Conservation (phyloP, 2,329 filamentous ascomycete genomes). For the Neonectria magnoliae region DNA sequence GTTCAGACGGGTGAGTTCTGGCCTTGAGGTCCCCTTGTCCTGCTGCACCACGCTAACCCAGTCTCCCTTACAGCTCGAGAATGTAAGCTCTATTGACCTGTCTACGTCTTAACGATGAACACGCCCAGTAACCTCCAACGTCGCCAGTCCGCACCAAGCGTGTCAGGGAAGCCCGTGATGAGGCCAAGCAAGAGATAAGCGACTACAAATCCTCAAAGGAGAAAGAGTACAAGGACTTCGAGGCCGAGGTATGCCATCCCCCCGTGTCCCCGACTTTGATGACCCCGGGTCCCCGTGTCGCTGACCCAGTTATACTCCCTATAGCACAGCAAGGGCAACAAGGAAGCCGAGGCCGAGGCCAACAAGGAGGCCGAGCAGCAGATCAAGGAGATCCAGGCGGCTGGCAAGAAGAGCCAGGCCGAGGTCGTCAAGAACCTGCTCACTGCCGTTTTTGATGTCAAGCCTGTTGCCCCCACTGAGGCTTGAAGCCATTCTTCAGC, state of each 20-base stretch:
- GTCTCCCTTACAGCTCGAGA: constrained; percentile 73
- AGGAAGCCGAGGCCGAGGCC: constrained; percentile 79
- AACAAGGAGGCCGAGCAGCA: constrained; percentile 82
- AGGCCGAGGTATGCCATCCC: constrained; percentile 68
- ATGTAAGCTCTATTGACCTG: constrained; percentile 68
- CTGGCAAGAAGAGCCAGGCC: constrained; percentile 81
- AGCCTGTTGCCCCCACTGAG: constrained; percentile 67
- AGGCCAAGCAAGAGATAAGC: constrained; percentile 98
- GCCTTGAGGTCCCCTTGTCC: constrained; percentile 16
- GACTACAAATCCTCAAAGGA: constrained; percentile 92
- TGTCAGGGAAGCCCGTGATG: constrained; percentile 94
- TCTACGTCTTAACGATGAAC: constrained; percentile 14
- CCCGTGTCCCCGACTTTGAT: background rate
- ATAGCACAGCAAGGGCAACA: constrained; percentile 92
- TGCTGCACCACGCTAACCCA: constrained; percentile 42
- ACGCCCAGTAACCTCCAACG: constrained; percentile 15
- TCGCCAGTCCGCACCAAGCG: constrained; percentile 81
- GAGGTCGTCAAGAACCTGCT: constrained; percentile 87
- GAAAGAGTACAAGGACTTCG: constrained; percentile 93
- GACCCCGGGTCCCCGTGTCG: background rate
- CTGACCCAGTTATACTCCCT: constrained; percentile 14
- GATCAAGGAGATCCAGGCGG: constrained; percentile 82
- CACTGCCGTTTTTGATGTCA: constrained; percentile 84
- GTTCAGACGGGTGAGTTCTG: constrained; percentile 84
- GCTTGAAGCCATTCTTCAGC: constrained; percentile 34